Base-by-base conservation (phyloP, 202 grass and related monocot species). In the Panicum virgatum region DNA sequence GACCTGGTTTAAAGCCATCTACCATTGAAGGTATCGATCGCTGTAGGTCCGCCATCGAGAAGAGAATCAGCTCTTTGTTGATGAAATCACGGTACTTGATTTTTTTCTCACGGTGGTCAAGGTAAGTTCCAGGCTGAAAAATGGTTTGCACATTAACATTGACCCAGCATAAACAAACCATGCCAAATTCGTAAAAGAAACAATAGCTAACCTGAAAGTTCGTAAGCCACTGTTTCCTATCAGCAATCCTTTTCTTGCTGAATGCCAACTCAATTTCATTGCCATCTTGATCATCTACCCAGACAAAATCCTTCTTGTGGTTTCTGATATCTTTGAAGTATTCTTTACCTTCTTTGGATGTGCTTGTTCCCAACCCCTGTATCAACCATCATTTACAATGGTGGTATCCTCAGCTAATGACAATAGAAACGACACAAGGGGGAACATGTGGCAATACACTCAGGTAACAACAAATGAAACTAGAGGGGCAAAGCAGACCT, bases 21-120 rank as follows among this genome's bases (percentile, higher is more conserved):
- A 98, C 89, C 92, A 98, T 93, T 67, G 96, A 95, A 48, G 92
- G 96, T 85, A 98, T 96, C 44, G 96, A 98, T 38, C 92, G 73
- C 65, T 95, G 92, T 43, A 98, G 91, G 81, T 98, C 96, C 20
- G 96, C 96, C 90, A 94, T 85, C 7, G 96, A 98, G 76, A 95
- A 98, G 11, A 95, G 82, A 47, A 98, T 98, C 46, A 98, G 32
- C 85, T 98, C 96, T 82, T 91, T 98, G 86, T 98, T 95, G 82
- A 98, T 90, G 80, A 98, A 98, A 79, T 98, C 90, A 18, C 92
- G 88, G 53, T 98, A 98, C 70, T 91, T 98, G 52, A 98, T 93
- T 15, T 5, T 14, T 42, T 78, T 83, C 40, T 90, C 80, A 1
- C 20, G 16, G 79, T 88, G 89, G 87, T 98, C 92, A 45, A 98